A percentile compares a stretch with the other conserved stretches of the same genome.
These are phyloP conservation scores for Dryas alaskensis DNA, from an alignment of 306 rosid species.

Conservation along the genomic window DNA sequence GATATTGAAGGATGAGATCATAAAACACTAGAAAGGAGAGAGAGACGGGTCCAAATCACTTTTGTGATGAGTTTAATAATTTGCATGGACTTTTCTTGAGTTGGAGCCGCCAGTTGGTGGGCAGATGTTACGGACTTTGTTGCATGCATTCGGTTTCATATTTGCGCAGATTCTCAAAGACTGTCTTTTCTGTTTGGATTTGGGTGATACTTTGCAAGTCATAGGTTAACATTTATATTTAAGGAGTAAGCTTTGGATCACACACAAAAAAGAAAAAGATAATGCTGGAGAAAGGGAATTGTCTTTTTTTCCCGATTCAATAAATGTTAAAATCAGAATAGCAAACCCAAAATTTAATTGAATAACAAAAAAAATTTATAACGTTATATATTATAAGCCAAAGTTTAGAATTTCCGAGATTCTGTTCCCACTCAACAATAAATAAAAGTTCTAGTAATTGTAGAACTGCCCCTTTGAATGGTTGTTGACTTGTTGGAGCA, in stretches of 20 bases:
- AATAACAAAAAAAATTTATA: too few species aligned
- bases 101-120: slow-evolving; percentile 6
- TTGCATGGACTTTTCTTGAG: not conserved
- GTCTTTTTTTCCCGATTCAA: not conserved
- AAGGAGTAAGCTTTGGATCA: not conserved
- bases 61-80: not conserved
- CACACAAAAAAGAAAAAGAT: not conserved
- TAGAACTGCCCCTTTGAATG: too few species aligned
- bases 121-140: not conserved
- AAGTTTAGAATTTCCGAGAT: too few species aligned
- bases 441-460: too few species aligned
- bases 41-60: not conserved
- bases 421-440: too few species aligned
- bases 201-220: not conserved
- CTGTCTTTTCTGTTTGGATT: not conserved
- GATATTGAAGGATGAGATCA: not conserved
- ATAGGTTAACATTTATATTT: too few species aligned
- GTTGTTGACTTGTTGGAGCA: too few species aligned
- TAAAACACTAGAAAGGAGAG: not conserved
- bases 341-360: too few species aligned
- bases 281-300: not conserved
- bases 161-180: not conserved
- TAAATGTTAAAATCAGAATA: too few species aligned
- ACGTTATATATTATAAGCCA: too few species aligned
- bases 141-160: slow-evolving; percentile 10